A percentile compares a stretch with the other conserved stretches of the same genome.
These are phyloP conservation scores for Schizochytrium sp. DNA, from an alignment of 108 stramenopile genomes.

Conservation along the genomic window DNA sequence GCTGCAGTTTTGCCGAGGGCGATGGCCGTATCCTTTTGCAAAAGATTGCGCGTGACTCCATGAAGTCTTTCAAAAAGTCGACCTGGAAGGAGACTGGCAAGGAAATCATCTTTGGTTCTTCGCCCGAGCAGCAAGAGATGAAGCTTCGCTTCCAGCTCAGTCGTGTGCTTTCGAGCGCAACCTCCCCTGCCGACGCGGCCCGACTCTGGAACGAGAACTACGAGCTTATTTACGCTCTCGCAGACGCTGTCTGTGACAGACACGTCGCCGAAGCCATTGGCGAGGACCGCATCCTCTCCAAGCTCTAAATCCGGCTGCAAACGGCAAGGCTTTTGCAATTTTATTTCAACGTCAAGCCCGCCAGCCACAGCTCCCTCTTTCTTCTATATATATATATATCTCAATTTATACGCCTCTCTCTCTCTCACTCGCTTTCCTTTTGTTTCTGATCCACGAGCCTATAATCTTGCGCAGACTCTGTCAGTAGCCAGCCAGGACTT, in stretches of 20 bases:
- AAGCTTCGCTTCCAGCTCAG: slow-evolving; percentile 14
- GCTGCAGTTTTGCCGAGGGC: slow-evolving; percentile 38
- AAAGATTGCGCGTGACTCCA: slow-evolving; percentile 29
- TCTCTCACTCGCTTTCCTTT: too few species aligned
- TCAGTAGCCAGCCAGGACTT: too few species aligned
- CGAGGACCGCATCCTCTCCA: neutral
- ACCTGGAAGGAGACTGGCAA: slow-evolving; percentile 6
- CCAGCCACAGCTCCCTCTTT: too few species aligned
- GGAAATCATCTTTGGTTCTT: neutral
- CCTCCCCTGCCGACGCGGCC: neutral
- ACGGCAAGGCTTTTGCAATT: too few species aligned
- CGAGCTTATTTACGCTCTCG: slow-evolving; percentile 23
- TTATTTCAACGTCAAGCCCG: too few species aligned
- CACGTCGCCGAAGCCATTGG: neutral
- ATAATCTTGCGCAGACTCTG: too few species aligned
- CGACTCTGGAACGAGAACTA: slow-evolving; percentile 27
- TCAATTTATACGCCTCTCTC: too few species aligned
- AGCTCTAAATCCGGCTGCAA: neutral
- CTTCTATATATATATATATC: too few species aligned
- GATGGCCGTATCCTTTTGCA: slow-evolving; percentile 29
- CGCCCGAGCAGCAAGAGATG: neutral
- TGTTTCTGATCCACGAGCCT: too few species aligned
- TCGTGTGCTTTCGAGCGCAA: neutral
- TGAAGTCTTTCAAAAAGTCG: neutral
- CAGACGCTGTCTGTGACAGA: slow-evolving; percentile 5